Percentiles rank a stretch among this genome's conserved stretches.
These are phyloP conservation scores for Fusarium phyllophilum DNA, from an alignment of 2,329 filamentous ascomycete genomes.

Conservation along the genomic window DNA sequence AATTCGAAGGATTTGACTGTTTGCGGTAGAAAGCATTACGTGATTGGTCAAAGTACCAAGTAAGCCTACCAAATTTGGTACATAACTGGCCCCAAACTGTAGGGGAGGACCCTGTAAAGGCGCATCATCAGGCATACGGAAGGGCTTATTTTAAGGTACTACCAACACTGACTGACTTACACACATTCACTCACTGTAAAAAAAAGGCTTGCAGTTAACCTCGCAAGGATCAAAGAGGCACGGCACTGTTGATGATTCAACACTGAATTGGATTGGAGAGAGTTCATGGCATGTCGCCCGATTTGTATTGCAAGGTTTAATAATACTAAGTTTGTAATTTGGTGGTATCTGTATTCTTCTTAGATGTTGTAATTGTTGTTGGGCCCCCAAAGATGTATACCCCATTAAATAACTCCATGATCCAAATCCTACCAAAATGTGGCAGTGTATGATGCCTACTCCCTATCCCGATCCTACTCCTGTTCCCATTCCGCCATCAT, in stretches of 20 bases:
- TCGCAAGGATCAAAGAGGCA: neutral
- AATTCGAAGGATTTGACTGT: slow-evolving; percentile 11
- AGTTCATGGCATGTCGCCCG: slow-evolving; percentile 6
- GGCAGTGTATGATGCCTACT: slow-evolving; percentile 32
- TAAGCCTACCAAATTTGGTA: slow-evolving; percentile 31
- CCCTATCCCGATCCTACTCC: slow-evolving; percentile 1
- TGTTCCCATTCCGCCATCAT: slow-evolving; percentile 14
- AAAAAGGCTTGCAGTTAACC: neutral
- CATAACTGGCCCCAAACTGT: slow-evolving; percentile 6
- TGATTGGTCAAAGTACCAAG: slow-evolving; percentile 9
- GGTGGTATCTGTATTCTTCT: slow-evolving; percentile 18
- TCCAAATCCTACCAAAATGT: slow-evolving; percentile 31
- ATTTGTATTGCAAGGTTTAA: slow-evolving; percentile 5
- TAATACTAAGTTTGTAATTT: slow-evolving; percentile 3
- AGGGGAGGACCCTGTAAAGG: slow-evolving; percentile 31
- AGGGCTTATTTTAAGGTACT: slow-evolving; percentile 12
- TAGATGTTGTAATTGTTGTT: slow-evolving; percentile 7
- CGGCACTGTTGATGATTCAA: neutral
- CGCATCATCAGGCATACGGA: slow-evolving; percentile 25
- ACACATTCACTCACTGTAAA: neutral
- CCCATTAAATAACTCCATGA: slow-evolving; percentile 31
- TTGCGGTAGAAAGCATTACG: neutral
- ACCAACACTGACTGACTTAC: neutral
- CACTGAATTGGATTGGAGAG: neutral
- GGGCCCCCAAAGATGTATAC: slow-evolving; percentile 7